Conservation (phyloP, 2,329 filamentous ascomycete species). For the Akanthomyces uredinophilus region DNA sequence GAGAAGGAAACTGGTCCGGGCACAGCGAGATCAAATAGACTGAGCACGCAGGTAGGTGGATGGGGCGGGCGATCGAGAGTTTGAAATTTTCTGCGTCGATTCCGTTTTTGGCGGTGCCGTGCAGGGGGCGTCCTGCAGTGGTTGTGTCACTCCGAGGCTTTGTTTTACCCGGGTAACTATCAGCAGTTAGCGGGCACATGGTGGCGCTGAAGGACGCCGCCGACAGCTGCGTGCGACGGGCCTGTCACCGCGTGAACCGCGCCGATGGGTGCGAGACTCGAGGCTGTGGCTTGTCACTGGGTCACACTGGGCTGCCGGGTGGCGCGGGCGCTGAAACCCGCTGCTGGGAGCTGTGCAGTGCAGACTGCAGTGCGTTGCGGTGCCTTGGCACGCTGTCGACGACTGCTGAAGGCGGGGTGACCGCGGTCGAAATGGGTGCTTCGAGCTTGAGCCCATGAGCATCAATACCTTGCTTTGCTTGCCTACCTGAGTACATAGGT, state of each 20-base stretch:
- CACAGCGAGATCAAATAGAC: not conserved
- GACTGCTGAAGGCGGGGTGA: not conserved
- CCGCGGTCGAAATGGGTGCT: no score
- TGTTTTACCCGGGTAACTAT: no score
- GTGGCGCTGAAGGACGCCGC: not conserved
- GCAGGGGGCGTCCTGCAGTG: not conserved
- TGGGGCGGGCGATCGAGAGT: not conserved
- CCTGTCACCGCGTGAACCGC: no score
- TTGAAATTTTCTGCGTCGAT: not conserved
- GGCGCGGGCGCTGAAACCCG: not conserved
- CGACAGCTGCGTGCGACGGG: not conserved
- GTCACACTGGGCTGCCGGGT: not conserved
- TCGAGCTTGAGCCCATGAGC: no score
- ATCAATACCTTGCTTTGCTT: no score
- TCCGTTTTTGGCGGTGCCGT: constrained; percentile 1
- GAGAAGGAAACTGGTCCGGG: not conserved
- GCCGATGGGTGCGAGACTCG: no score
- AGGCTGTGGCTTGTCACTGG: not conserved
- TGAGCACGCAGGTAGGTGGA: not conserved
- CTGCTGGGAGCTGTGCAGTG: no score
- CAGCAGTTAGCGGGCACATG: no score
- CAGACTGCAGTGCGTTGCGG: not conserved
- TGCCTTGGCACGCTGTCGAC: not conserved
- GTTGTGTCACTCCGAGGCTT: not conserved
- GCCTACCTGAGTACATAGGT: no score